A percentile compares a stretch with the other conserved stretches of the same genome.
Conservation (phyloP, 2,329 filamentous ascomycete species). For the Colletotrichum australisinense region DNA sequence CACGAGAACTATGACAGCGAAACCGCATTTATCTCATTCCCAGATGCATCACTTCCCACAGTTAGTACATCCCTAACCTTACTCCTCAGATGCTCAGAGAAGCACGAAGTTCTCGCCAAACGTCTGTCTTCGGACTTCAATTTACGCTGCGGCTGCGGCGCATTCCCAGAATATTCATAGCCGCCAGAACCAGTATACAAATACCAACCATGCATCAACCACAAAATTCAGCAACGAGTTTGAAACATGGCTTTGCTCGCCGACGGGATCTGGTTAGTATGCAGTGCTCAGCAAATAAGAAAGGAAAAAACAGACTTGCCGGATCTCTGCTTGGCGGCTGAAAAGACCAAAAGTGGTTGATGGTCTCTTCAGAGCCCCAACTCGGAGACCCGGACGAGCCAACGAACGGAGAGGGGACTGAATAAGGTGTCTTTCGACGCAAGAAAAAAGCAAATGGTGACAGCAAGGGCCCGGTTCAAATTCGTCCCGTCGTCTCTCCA, state of each 20-base stretch:
- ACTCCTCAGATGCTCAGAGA: neutral
- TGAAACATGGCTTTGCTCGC: neutral
- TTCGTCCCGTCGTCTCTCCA: constrained; percentile 2
- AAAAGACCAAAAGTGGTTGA: neutral
- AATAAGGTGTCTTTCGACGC: neutral
- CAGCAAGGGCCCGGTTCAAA: constrained; percentile 21
- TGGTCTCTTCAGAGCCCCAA: neutral
- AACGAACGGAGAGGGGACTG: neutral
- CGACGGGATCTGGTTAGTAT: constrained; percentile 14
- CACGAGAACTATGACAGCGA: too few relatives aligned
- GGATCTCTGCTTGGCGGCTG: neutral
- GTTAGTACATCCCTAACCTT: too few relatives aligned
- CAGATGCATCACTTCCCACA: too few relatives aligned
- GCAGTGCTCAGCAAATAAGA: neutral
- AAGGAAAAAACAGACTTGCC: neutral
- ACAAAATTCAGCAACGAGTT: neutral
- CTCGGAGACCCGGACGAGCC: neutral
- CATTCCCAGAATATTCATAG: neutral
- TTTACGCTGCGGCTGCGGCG: neutral
- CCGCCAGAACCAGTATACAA: neutral
- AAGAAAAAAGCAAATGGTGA: constrained; percentile 7
- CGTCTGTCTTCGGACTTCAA: neutral
- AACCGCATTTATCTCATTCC: too few relatives aligned
- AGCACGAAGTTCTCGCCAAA: neutral
- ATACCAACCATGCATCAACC: neutral